Evolutionary conservation across 176 grass and related monocot species (phyloP).

Genomic region (Typha latifolia): DNA sequence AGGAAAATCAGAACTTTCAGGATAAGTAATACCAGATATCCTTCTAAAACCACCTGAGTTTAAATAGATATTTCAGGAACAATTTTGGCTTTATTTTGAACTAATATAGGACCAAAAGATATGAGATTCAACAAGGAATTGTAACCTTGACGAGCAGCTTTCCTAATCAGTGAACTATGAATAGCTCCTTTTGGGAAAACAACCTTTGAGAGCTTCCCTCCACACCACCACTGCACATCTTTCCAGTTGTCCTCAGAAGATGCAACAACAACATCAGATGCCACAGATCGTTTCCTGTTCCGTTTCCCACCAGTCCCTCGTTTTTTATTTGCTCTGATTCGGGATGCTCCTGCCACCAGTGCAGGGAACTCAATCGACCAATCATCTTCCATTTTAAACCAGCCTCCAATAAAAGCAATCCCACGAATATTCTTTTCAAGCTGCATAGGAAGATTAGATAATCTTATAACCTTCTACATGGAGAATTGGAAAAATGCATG

Average conservation of each 20-base stretch:
- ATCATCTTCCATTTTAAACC: slow-evolving; percentile 74
- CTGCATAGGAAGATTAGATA: slow-evolving; percentile 26
- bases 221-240: slow-evolving; percentile 70
- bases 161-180: slow-evolving; percentile 33
- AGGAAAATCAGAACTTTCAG: slow-evolving; percentile 67
- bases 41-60: slow-evolving; percentile 61
- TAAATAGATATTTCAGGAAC: slow-evolving; percentile 13
- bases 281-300: slow-evolving; percentile 44
- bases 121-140: slow-evolving; percentile 11
- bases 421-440: slow-evolving; percentile 77
- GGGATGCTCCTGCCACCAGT: slow-evolving; percentile 39
- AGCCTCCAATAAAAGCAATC: slow-evolving; percentile 66
- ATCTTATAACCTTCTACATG: background rate
- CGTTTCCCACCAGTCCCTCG: slow-evolving; percentile 59
- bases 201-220: slow-evolving; percentile 69
- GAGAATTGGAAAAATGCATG: no score
- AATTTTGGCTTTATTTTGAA: slow-evolving; percentile 7
- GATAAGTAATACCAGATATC: slow-evolving; percentile 62
- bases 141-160: slow-evolving; percentile 96
- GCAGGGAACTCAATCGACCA: slow-evolving; percentile 46
- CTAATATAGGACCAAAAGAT: slow-evolving; percentile 12
- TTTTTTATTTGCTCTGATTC: slow-evolving; percentile 49
- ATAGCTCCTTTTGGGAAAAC: slow-evolving; percentile 62
- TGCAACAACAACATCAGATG: slow-evolving; percentile 37
- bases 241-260: slow-evolving; percentile 71